phyloP scores from a whole-genome alignment of 495 filamentous ascomycete genomes.

The Evernia prunastri region DNA sequence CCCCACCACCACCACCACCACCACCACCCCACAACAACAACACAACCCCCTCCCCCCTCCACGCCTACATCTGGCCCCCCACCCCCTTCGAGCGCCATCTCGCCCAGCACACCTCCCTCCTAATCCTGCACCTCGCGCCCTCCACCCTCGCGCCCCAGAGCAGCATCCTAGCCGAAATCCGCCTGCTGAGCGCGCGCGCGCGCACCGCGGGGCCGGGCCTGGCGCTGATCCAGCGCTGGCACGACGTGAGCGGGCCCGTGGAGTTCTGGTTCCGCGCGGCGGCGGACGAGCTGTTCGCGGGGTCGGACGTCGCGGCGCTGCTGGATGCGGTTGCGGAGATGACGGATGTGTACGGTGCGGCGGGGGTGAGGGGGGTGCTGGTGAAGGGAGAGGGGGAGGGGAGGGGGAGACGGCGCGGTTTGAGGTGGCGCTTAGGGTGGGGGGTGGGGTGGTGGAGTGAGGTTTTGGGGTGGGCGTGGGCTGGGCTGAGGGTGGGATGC shows the following conservation, averaged over 20 bases:
- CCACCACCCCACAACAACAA: no score
- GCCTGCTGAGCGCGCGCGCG: background rate
- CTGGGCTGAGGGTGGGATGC: no score
- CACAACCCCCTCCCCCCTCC: no score
- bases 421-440: slow-evolving; percentile 1
- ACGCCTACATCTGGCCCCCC: background rate
- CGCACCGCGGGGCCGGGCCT: background rate
- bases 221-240: background rate
- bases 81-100: background rate
- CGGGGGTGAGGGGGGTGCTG: background rate
- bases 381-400: no score
- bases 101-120: background rate
- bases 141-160: background rate
- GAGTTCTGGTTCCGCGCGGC: background rate
- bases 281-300: background rate
- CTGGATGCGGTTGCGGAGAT: background rate
- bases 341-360: background rate
- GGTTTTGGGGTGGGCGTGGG: no score
- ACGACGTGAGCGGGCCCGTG: background rate
- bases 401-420: background rate
- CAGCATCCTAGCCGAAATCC: background rate
- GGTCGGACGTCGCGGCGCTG: background rate
- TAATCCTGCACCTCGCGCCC: background rate
- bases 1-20: no score
- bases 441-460: no score